A percentile compares a stretch with the other conserved stretches of the same genome.
These are phyloP conservation scores for Pythium volutum DNA, from an alignment of 352 stramenopile species.

Conservation along the genomic window DNA sequence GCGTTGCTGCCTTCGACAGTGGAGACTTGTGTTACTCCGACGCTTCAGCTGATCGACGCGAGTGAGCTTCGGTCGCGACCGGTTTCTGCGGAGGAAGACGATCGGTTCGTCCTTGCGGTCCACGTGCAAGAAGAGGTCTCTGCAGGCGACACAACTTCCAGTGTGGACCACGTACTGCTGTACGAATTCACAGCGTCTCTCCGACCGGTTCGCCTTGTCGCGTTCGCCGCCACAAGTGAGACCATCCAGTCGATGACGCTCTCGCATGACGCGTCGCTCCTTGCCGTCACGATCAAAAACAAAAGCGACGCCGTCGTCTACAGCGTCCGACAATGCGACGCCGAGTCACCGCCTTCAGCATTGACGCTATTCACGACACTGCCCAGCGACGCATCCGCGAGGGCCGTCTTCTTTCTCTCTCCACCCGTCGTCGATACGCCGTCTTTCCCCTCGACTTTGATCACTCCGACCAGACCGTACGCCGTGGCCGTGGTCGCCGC, in stretches of 20 bases:
- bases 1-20: not conserved
- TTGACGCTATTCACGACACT: constrained; percentile 4
- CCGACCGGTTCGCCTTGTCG: not conserved
- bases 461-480: constrained; percentile 3
- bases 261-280: constrained; percentile 3
- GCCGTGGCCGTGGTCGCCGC: constrained; percentile 8
- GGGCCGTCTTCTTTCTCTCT: constrained; percentile 17
- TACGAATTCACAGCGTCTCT: constrained; percentile 7
- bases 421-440: constrained; percentile 11
- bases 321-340: not conserved
- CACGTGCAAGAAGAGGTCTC: not conserved
- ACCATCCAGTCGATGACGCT: constrained; percentile 7
- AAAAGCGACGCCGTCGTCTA: constrained; percentile 16
- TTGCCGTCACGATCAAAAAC: constrained; percentile 17
- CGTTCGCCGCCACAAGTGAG: not conserved
- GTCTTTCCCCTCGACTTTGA: not conserved
- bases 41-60: not conserved
- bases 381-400: not conserved
- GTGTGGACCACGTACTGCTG: constrained; percentile 1
- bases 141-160: not conserved
- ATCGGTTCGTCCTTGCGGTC: constrained; percentile 2
- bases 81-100: not conserved
- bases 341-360: not conserved
- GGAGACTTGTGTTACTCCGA: not conserved
- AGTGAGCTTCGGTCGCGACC: constrained; percentile 4